Evolutionary conservation across 805 yeast genomes (phyloP).

Genomic region (Starmera quercuum): DNA sequence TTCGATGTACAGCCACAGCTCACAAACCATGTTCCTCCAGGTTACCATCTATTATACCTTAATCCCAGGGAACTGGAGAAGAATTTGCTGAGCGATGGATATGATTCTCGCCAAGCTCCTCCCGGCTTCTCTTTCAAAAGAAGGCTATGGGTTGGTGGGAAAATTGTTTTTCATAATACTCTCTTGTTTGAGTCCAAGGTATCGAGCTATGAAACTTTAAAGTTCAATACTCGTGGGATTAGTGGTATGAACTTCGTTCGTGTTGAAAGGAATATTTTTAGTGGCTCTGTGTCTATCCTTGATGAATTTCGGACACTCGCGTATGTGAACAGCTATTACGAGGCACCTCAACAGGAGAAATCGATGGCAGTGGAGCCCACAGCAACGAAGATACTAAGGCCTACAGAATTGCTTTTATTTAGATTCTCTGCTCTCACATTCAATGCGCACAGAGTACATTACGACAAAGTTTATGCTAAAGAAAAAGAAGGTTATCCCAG

Average conservation of each 20-base stretch:
- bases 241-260: conserved; percentile 41
- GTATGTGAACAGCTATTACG: conserved; percentile 40
- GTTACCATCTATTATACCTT: neutral
- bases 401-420: conserved; percentile 38
- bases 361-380: conserved; percentile 11
- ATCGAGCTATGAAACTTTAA: conserved; percentile 46
- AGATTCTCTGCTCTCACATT: conserved; percentile 70
- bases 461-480: conserved; percentile 47
- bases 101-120: neutral
- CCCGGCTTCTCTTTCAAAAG: neutral
- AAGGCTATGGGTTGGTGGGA: conserved; percentile 70
- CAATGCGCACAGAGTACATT: conserved; percentile 83
- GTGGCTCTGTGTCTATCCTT: conserved; percentile 17
- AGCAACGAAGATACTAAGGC: conserved; percentile 22
- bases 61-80: neutral
- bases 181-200: conserved; percentile 30
- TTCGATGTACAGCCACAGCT: no score
- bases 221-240: conserved; percentile 31
- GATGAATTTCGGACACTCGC: conserved; percentile 54
- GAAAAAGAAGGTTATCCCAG: conserved; percentile 51
- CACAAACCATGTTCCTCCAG: neutral
- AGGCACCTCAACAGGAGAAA: neutral
- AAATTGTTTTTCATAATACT: conserved; percentile 33
- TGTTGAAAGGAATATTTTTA: conserved; percentile 40
- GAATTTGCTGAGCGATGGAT: neutral